Percentiles rank a stretch among this genome's conserved stretches.
Evolutionary conservation across 73 alveolate genomes (phyloP).

Genomic region (Paramecium biaurelia): DNA sequence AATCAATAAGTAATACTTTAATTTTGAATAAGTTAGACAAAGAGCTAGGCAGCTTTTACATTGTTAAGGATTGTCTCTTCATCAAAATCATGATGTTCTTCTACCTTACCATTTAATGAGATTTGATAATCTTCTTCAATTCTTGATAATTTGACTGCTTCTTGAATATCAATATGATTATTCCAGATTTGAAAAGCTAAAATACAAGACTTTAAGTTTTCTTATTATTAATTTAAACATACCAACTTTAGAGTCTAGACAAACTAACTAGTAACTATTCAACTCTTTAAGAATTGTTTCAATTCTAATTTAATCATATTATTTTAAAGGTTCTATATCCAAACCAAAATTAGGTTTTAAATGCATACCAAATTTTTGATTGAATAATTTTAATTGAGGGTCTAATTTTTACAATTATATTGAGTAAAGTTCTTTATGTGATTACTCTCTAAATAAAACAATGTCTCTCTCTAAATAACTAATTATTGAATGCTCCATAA

Average conservation of each 20-base stretch:
- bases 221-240: not conserved
- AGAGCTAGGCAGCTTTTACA: not conserved
- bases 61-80: conserved; percentile 5
- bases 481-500: conserved; percentile 15
- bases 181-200: not conserved
- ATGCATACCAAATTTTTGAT: not conserved
- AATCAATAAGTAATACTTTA: not conserved
- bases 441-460: conserved; percentile 40
- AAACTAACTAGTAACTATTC: conserved; percentile 37
- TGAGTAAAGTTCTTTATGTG: not conserved
- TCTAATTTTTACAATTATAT: conserved; percentile 3
- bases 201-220: conserved; percentile 40
- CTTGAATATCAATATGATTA: not conserved
- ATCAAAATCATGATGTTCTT: conserved; percentile 51
- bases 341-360: not conserved
- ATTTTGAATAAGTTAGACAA: not conserved
- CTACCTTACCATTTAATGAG: conserved; percentile 1
- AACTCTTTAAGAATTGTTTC: not conserved
- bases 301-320: not conserved
- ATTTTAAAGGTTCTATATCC: not conserved
- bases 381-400: conserved; percentile 39
- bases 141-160: conserved; percentile 41
- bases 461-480: conserved; percentile 32
- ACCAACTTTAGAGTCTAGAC: not conserved
- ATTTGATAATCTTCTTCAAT: conserved; percentile 50